Conservation (phyloP, 1,284 basidiomycete species). For the Tilletia setariae region DNA sequence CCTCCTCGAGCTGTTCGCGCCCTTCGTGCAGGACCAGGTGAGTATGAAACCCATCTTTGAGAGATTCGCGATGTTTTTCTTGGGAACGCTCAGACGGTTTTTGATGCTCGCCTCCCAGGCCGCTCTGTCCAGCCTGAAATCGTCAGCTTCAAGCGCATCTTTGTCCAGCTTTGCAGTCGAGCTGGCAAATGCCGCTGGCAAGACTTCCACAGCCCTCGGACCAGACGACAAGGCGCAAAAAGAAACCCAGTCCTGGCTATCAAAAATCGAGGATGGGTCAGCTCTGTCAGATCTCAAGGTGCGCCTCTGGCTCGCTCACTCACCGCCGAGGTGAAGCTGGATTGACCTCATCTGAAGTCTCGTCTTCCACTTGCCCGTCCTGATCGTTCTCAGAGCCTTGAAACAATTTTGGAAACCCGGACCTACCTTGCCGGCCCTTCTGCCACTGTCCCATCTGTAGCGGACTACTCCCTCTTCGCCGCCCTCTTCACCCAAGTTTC, state of each 20-base stretch:
- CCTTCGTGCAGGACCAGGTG: slow-evolving; percentile 13
- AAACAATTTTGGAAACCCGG: slow-evolving; percentile 28
- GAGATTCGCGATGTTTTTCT: background rate
- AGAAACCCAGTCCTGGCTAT: background rate
- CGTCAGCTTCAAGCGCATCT: background rate
- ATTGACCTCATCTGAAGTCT: background rate
- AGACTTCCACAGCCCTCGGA: background rate
- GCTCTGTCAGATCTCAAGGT: slow-evolving; percentile 4
- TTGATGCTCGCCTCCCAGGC: background rate
- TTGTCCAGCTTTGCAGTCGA: background rate
- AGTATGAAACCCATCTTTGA: background rate
- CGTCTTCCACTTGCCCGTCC: background rate
- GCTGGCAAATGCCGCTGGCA: slow-evolving; percentile 9
- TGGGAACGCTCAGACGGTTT: background rate
- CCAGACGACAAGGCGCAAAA: slow-evolving; percentile 6
- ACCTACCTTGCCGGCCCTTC: slow-evolving; percentile 43
- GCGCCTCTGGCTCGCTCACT: background rate
- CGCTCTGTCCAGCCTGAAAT: slow-evolving; percentile 1
- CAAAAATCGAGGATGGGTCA: slow-evolving; percentile 7
- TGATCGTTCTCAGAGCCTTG: background rate
- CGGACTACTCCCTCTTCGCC: slow-evolving; percentile 51
- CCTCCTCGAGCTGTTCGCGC: slow-evolving; percentile 9
- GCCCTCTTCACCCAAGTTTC: slow-evolving; percentile 45
- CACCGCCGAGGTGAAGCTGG: background rate
- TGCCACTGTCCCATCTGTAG: slow-evolving; percentile 35